phyloP scores from a whole-genome alignment of 2,329 filamentous ascomycete genomes.

The Trichoderma cornu-damae region DNA sequence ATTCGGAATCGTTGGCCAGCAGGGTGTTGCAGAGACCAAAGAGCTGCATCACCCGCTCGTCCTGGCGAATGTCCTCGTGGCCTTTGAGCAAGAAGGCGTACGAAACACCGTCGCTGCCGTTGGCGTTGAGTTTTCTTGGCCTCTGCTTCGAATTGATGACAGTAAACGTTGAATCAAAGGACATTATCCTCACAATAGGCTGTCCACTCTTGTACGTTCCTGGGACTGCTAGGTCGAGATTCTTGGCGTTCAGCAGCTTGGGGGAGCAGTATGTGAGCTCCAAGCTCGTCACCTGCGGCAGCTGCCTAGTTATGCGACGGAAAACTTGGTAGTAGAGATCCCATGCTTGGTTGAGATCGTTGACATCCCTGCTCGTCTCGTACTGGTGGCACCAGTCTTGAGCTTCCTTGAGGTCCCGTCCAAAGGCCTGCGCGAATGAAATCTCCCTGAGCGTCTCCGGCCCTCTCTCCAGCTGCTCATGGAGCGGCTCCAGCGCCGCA shows the following conservation, averaged over 20 bases:
- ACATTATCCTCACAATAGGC: slow-evolving; percentile 76
- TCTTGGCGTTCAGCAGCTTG: slow-evolving; percentile 76
- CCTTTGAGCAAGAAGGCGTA: slow-evolving; percentile 94
- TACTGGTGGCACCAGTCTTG: slow-evolving; percentile 95
- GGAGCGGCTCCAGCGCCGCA: slow-evolving; percentile 78
- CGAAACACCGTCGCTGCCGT: slow-evolving; percentile 79
- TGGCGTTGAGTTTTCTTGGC: slow-evolving; percentile 80
- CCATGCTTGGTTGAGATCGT: slow-evolving; percentile 96
- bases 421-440: slow-evolving; percentile 96
- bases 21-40: slow-evolving; percentile 97
- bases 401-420: slow-evolving; percentile 88
- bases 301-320: slow-evolving; percentile 85
- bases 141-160: slow-evolving; percentile 98
- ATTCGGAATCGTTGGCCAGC: slow-evolving; percentile 87
- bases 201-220: slow-evolving; percentile 80
- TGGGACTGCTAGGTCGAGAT: slow-evolving; percentile 90
- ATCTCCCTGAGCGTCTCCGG: slow-evolving; percentile 93
- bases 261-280: slow-evolving; percentile 97
- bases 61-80: slow-evolving; percentile 98
- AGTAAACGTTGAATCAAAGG: slow-evolving; percentile 82
- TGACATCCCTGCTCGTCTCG: slow-evolving; percentile 79
- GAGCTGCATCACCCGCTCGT: slow-evolving; percentile 98
- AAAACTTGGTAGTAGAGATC: slow-evolving; percentile 99
- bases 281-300: slow-evolving; percentile 86
- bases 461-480: slow-evolving; percentile 84